Conservation (phyloP, 176 grass and related monocot species). For the Carex kokanica region DNA sequence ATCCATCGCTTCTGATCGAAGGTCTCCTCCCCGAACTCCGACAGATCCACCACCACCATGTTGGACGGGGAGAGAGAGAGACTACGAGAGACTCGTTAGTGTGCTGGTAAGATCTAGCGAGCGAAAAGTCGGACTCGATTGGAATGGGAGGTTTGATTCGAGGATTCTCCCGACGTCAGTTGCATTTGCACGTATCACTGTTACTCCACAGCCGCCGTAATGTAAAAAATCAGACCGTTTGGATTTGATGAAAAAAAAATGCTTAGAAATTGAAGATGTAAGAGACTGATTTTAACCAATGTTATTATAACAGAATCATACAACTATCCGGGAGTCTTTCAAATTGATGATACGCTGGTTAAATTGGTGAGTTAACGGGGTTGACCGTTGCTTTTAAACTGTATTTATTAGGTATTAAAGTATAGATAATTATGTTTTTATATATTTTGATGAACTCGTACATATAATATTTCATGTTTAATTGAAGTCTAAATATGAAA, state of each 20-base stretch:
- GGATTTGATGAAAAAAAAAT: neutral
- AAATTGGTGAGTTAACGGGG: no score
- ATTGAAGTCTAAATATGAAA: no score
- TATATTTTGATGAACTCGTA: no score
- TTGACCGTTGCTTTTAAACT: no score
- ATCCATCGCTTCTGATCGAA: constrained; percentile 98
- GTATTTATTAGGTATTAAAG: no score
- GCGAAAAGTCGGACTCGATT: neutral
- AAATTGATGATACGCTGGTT: no score
- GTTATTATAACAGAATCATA: neutral
- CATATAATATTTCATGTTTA: no score
- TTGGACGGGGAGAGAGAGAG: neutral
- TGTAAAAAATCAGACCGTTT: neutral
- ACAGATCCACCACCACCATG: constrained; percentile 84
- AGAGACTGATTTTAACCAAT: no score
- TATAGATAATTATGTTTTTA: no score
- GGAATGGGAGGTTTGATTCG: neutral
- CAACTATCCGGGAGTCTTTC: no score
- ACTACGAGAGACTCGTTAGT: neutral
- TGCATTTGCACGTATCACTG: neutral
- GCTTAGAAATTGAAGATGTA: neutral
- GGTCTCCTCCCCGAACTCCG: constrained; percentile 74
- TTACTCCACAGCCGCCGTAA: no score
- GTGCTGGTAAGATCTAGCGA: neutral
- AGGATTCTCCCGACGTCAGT: neutral